Conservation (phyloP, 768 basidiomycete genomes). For the Suillus decipiens region DNA sequence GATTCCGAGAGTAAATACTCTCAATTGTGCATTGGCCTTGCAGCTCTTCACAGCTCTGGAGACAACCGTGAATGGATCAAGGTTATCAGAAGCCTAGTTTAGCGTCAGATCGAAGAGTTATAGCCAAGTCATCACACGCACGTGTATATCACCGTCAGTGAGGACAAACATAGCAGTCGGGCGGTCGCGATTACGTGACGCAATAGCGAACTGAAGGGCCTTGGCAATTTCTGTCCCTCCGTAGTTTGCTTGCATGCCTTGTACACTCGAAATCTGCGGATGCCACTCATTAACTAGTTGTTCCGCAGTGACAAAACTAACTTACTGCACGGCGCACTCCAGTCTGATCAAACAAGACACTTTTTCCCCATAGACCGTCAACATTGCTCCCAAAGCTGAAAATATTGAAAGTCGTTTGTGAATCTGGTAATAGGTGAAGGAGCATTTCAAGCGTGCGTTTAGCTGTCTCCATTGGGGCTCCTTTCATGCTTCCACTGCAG, state of each 20-base stretch:
- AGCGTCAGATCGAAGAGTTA: background rate
- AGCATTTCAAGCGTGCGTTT: conserved; percentile 48
- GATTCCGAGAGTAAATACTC: conserved; percentile 62
- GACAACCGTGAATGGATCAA: conserved; percentile 23
- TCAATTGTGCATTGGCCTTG: conserved; percentile 34
- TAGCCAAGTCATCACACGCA: conserved; percentile 10
- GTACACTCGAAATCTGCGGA: conserved; percentile 42
- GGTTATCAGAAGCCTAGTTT: conserved; percentile 11
- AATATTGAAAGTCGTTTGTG: conserved; percentile 54
- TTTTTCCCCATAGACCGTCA: conserved; percentile 37
- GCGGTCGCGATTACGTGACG: conserved; percentile 31
- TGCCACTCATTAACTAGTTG: conserved; percentile 14
- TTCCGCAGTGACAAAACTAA: background rate
- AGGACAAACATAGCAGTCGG: conserved; percentile 56
- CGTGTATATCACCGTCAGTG: conserved; percentile 55
- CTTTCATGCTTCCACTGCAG: conserved; percentile 55
- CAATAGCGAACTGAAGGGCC: conserved; percentile 45
- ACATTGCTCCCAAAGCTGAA: conserved; percentile 47
- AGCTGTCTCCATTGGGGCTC: conserved; percentile 44
- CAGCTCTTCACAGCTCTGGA: conserved; percentile 36
- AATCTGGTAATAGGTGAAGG: conserved; percentile 47
- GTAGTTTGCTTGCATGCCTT: conserved; percentile 40
- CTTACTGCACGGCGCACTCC: conserved; percentile 41
- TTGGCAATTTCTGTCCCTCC: conserved; percentile 53
- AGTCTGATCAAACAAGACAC: conserved; percentile 32